A percentile compares a stretch with the other conserved stretches of the same genome.
phyloP scores from a whole-genome alignment of 768 basidiomycete species.

The Psilocybe azurescens region DNA sequence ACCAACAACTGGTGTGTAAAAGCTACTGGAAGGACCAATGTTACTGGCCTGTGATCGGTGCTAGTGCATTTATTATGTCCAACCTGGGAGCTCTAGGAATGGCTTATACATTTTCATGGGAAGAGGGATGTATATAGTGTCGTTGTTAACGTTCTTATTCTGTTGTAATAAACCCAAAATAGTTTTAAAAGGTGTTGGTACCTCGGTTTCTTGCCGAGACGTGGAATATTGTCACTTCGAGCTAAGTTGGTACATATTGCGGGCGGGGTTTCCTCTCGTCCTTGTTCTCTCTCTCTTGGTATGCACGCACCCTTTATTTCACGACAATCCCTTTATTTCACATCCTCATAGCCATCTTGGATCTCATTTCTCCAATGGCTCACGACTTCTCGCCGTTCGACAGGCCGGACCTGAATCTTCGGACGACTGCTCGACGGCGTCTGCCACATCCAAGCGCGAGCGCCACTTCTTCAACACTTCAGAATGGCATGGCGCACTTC shows the following conservation, averaged over 20 bases:
- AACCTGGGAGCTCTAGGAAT: not conserved
- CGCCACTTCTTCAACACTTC: conserved; percentile 19
- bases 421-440: conserved; percentile 27
- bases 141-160: not conserved
- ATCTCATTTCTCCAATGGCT: conserved; percentile 16
- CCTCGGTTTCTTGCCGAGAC: conserved; percentile 20
- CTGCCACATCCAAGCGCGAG: conserved; percentile 24
- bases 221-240: conserved; percentile 20
- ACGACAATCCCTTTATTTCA: conserved; percentile 2
- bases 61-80: conserved; percentile 5
- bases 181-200: conserved; percentile 10
- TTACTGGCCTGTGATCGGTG: conserved; percentile 5
- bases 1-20: not conserved
- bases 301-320: conserved; percentile 6
- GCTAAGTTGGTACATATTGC: conserved; percentile 13
- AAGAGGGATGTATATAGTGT: not conserved
- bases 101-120: not conserved
- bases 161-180: conserved; percentile 14
- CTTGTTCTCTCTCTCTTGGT: conserved; percentile 9
- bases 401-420: conserved; percentile 30
- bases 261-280: conserved; percentile 6
- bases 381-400: conserved; percentile 24
- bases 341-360: conserved; percentile 8
- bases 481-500: conserved; percentile 16
- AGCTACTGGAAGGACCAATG: not conserved